Base-by-base conservation (phyloP, 1,284 basidiomycete genomes). In the Trichosporon sp. region DNA sequence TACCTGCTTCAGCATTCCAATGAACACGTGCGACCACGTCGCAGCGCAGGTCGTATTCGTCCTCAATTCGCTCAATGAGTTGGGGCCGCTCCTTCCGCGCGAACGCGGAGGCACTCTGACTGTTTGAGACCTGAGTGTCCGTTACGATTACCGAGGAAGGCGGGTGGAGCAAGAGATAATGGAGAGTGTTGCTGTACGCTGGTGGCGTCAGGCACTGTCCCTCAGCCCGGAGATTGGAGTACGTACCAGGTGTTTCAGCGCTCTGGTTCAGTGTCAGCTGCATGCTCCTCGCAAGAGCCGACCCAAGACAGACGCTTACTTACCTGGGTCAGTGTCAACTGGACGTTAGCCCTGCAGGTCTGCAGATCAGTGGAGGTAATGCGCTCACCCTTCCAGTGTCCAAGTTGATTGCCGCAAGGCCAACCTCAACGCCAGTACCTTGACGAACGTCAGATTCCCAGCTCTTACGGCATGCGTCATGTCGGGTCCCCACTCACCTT, bases 181-280 rank as follows among this genome's bases (percentile, higher is more conserved):
- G 92, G 7, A 96, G 84, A 0, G 92, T 94, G 80, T 92, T 93
- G 71, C 93, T 89, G 76, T 94, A 97, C 19, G 92, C 85, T 74
- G 77, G 37, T 5, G 32, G 48, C 59, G 16, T 32, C n/a, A 32
- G n/a, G 59, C 31, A 63, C 59, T 2, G 26, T n/a, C 2, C 35
- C 6, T 37, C 16, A 35, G 51, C 32, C 7, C n/a, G 19, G 11
- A 14, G 59, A 54, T 54, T 2, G 8, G n/a, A 11, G 51, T 26
- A 63, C 32, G 31, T 19, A 63, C 59, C 59, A 19, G 59, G 59
- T 10, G 59, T 63, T 63, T 63, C 59, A 37, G 59, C 59, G 59
- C 59, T 63, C 59, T 63, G 14, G 16, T 4, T 12, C 31, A 10
- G 16, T 16, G 32, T 63, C 59, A 63, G 59, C 59, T 8, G 59